These are phyloP conservation scores for Chalciporus chontae DNA, from an alignment of 768 basidiomycete species.

Conservation along the genomic window DNA sequence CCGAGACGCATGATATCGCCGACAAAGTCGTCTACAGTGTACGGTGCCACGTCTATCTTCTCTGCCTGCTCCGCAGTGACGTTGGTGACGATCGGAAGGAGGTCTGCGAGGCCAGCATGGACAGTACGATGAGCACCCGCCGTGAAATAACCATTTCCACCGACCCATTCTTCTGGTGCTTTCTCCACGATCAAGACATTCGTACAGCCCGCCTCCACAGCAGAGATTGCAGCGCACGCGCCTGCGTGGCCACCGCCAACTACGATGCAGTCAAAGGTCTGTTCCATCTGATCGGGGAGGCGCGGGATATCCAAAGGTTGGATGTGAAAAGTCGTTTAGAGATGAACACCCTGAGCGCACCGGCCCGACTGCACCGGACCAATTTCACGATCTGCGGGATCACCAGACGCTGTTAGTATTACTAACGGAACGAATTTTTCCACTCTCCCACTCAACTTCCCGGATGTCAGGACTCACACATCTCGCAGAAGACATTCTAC, in stretches of 20 bases:
- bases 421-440: no score
- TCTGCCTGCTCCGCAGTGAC: constrained; percentile 39
- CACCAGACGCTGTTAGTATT: no score
- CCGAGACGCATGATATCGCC: constrained; percentile 61
- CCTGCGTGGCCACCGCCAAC: constrained; percentile 68
- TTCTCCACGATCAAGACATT: constrained; percentile 66
- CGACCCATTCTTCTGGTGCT: constrained; percentile 58
- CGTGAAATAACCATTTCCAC: constrained; percentile 73
- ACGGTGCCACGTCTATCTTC: constrained; percentile 56
- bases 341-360: neutral
- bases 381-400: no score
- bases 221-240: constrained; percentile 60
- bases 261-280: constrained; percentile 51
- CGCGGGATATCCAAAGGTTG: neutral
- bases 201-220: constrained; percentile 54
- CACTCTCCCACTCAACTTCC: no score
- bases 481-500: no score
- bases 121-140: constrained; percentile 66
- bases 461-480: no score
- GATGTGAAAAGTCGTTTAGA: no score
- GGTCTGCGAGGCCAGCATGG: constrained; percentile 57
- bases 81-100: constrained; percentile 52
- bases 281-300: constrained; percentile 9
- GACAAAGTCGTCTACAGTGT: constrained; percentile 51
- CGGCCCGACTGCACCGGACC: no score